phyloP scores from a whole-genome alignment of 495 filamentous ascomycete species.

The Darksidea phi region DNA sequence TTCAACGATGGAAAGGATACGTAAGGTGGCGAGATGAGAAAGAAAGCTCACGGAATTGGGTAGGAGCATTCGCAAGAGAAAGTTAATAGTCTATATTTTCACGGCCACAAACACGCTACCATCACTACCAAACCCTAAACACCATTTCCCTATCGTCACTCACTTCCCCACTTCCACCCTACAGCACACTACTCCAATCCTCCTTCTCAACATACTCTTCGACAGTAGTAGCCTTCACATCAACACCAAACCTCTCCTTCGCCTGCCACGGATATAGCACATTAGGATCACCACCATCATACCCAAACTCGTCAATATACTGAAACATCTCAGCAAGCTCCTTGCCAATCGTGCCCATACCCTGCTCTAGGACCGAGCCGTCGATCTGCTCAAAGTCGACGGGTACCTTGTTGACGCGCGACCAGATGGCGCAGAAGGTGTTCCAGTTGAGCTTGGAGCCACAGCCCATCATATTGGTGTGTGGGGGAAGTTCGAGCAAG shows the following conservation, averaged over 20 bases:
- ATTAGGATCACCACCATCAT: slow-evolving; percentile 40
- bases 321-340: slow-evolving; percentile 42
- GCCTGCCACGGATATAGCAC: slow-evolving; percentile 33
- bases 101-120: no score
- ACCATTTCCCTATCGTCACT: no score
- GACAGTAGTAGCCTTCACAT: slow-evolving; percentile 28
- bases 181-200: slow-evolving; percentile 38
- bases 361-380: slow-evolving; percentile 22
- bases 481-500: slow-evolving; percentile 37
- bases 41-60: no score
- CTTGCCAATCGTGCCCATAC: slow-evolving; percentile 31
- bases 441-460: slow-evolving; percentile 35
- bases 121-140: no score
- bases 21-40: no score
- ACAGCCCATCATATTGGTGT: slow-evolving; percentile 40
- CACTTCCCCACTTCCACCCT: no score
- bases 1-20: no score
- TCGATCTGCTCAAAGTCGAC: slow-evolving; percentile 18
- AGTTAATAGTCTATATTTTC: no score
- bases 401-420: slow-evolving; percentile 15
- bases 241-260: not conserved
- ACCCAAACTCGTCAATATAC: slow-evolving; percentile 43
- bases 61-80: no score
- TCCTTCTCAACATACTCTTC: slow-evolving; percentile 41
- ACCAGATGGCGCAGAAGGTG: slow-evolving; percentile 39